These are phyloP conservation scores for Babesia sp. DNA, from an alignment of 169 alveolate species.

Conservation along the genomic window DNA sequence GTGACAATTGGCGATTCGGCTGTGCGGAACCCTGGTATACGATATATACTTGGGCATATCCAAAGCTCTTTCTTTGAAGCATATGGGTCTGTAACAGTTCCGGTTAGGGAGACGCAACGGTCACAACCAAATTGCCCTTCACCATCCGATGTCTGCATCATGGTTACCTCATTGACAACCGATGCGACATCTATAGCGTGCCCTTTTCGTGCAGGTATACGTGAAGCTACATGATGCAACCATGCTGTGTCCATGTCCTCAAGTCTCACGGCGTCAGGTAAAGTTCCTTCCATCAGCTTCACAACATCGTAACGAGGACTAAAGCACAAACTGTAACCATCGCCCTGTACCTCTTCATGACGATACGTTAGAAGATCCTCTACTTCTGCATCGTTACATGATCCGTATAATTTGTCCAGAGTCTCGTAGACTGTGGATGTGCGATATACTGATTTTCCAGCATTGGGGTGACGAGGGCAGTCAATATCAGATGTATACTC, in stretches of 20 bases:
- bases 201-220: neutral
- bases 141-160: neutral
- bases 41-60: conserved; percentile 10
- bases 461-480: neutral
- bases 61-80: conserved; percentile 7
- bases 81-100: conserved; percentile 10
- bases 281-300: conserved; percentile 1
- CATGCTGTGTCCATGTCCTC: conserved; percentile 10
- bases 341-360: conserved; percentile 15
- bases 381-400: conserved; percentile 1
- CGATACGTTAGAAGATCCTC: conserved; percentile 28
- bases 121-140: conserved; percentile 8
- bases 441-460: neutral
- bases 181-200: neutral
- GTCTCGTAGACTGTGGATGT: neutral
- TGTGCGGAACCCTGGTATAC: neutral
- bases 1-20: neutral
- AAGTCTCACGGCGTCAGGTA: neutral
- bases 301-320: neutral
- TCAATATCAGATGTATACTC: neutral
- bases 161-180: conserved; percentile 5
- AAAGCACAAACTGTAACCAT: neutral
- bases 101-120: conserved; percentile 12
- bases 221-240: conserved; percentile 15
- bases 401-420: neutral